Conservation (phyloP, 2,329 filamentous ascomycete species). For the Pseudogymnoascus sp. region DNA sequence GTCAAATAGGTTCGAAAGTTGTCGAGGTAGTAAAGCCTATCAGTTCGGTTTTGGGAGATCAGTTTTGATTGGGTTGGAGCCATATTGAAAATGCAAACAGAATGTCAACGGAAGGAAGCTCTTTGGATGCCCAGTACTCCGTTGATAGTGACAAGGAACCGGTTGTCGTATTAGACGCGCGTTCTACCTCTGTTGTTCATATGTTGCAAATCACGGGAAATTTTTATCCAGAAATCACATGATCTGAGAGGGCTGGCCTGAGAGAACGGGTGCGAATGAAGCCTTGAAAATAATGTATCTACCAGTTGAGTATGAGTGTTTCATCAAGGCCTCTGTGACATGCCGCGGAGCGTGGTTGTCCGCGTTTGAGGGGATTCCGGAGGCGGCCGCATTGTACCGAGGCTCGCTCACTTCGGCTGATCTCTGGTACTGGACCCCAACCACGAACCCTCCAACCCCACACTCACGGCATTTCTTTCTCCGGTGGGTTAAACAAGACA, state of each 20-base stretch:
- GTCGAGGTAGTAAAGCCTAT: neutral
- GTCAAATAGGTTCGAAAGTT: slow-evolving; percentile 11
- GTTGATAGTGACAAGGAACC: neutral
- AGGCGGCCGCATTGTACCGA: neutral
- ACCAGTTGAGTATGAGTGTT: neutral
- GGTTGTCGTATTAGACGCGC: neutral
- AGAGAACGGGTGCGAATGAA: neutral
- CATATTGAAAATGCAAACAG: neutral
- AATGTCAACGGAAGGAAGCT: neutral
- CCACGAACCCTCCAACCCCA: neutral
- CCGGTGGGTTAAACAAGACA: neutral
- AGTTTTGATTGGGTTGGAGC: neutral
- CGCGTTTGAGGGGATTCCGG: neutral
- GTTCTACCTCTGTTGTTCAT: neutral
- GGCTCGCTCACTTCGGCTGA: neutral
- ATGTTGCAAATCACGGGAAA: neutral
- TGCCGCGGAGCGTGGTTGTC: neutral
- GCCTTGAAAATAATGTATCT: neutral
- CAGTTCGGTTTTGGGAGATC: neutral
- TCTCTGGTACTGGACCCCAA: neutral
- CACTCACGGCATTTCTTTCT: neutral
- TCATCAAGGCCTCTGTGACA: neutral
- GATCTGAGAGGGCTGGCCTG: neutral
- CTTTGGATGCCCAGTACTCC: neutral
- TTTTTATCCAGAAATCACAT: neutral